Percentiles rank a stretch among this genome's conserved stretches.
These are phyloP conservation scores for Styphnolobium japonicum DNA, from an alignment of 306 rosid genomes.

Conservation along the genomic window DNA sequence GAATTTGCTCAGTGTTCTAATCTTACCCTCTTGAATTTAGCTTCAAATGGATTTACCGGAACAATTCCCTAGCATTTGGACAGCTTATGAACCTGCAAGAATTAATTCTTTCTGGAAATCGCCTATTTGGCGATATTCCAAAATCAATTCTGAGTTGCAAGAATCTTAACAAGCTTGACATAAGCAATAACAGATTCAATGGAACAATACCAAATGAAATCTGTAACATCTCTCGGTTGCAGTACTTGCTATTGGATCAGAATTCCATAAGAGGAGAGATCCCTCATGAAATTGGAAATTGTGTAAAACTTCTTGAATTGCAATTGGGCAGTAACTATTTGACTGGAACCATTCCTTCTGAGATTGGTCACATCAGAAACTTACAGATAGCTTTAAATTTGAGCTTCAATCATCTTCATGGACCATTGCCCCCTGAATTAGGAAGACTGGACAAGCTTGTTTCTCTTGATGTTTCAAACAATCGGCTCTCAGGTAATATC, in stretches of 20 bases:
- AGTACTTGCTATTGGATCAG: constrained; percentile 63
- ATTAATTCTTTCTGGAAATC: constrained; percentile 62
- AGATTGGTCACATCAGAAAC: constrained; percentile 70
- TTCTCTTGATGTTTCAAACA: constrained; percentile 62
- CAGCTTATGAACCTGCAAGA: constrained; percentile 71
- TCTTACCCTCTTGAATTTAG: constrained; percentile 67
- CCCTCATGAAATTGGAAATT: constrained; percentile 64
- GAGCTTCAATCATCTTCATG: constrained; percentile 67
- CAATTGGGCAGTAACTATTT: constrained; percentile 67
- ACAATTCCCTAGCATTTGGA: constrained; percentile 56
- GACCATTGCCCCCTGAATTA: constrained; percentile 56
- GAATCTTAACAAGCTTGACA: constrained; percentile 69
- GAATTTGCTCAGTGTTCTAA: constrained; percentile 56
- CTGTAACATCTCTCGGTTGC: constrained; percentile 64
- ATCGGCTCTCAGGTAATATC: constrained; percentile 60
- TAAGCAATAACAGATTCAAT: constrained; percentile 65
- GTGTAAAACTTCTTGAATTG: constrained; percentile 64
- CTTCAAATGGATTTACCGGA: constrained; percentile 68
- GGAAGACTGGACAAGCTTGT: constrained; percentile 79
- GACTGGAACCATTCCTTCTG: too few relatives aligned
- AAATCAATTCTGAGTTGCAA: constrained; percentile 51
- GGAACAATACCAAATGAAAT: constrained; percentile 65
- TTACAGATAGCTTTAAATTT: constrained; percentile 72
- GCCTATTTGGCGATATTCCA: constrained; percentile 60
- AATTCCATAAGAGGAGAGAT: constrained; percentile 71